A percentile compares a stretch with the other conserved stretches of the same genome.
Conservation (phyloP, 1,284 basidiomycete genomes). For the Apiotrichum sp. region DNA sequence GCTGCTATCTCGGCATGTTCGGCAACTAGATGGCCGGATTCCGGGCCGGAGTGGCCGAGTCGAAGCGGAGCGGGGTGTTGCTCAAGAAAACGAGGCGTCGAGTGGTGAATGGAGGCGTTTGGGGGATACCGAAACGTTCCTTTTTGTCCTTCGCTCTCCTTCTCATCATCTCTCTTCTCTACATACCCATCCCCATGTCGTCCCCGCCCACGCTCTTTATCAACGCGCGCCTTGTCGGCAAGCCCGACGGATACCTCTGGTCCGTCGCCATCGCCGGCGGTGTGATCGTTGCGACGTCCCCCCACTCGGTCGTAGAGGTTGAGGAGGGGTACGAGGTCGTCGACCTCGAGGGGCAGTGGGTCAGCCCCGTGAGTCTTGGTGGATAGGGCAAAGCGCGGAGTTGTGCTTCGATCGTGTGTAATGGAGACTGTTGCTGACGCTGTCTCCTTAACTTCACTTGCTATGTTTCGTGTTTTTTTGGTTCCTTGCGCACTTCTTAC, state of each 20-base stretch:
- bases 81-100: too few species aligned
- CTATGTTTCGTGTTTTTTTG: too few species aligned
- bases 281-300: constrained; percentile 11
- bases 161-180: too few species aligned
- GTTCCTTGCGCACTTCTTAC: too few species aligned
- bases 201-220: constrained; percentile 6
- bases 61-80: too few species aligned
- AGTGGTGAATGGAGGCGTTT: too few species aligned
- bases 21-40: too few species aligned
- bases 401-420: not conserved
- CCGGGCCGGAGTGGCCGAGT: too few species aligned
- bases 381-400: not conserved
- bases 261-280: constrained; percentile 17
- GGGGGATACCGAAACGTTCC: too few species aligned
- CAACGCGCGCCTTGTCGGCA: constrained; percentile 24
- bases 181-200: too few species aligned
- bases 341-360: constrained; percentile 10
- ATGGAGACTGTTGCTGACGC: not conserved
- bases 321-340: not conserved
- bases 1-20: too few species aligned
- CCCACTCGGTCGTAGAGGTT: not conserved
- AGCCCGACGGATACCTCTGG: constrained; percentile 4
- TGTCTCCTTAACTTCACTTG: not conserved
- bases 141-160: too few species aligned
- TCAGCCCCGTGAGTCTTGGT: constrained; percentile 8